Evolutionary conservation across 108 stramenopile species (phyloP), one percentile per base, ranked within the genome.

Genomic region (Stephanodiscus triporus): DNA sequence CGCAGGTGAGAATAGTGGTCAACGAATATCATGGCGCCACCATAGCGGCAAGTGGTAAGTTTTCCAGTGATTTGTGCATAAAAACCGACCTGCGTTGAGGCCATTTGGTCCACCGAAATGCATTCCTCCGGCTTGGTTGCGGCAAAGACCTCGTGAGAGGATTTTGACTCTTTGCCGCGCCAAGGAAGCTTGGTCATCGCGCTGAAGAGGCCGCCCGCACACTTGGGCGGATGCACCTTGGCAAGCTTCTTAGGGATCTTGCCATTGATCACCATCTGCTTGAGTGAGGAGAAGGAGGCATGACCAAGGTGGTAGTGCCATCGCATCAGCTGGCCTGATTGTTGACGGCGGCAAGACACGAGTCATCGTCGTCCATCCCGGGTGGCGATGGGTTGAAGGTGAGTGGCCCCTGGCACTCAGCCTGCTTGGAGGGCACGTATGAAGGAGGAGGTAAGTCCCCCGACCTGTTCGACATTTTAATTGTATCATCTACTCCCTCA

Each of bases 1-100:
- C 65, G 30, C 6, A 79, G 5, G 13, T 50, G 16, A 14, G 61
- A 55, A 23, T 27, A 73, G 14, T 82, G 77, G 62, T 82, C 85
- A 16, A 82, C 81, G 45, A 70, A 34, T 2, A 34, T 34, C 32
- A 5, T 34, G 32, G 32, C 32, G 32, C 32, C 2, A 2, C 5
- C 5, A 5, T 4, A 34, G 32, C 32, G 82, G 17, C 82, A 43
- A 2, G 73, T 79, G 54, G 54, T 55, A 5, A 55, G 23, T 55
- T 23, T 55, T 19, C 54, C 54, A n/a, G 6, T 55, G 4, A 55
- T 3, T 24, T 55, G 54, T 3, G 54, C 20, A 6, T 22, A 11
- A 6, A 55, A 55, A 23, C 54, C 54, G 19, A 7, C 22, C 6
- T 55, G 11, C 2, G 54, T 55, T 19, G 22, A 23, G 11, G 24